These are phyloP conservation scores for Diaporthe sp. DNA, from an alignment of 2,329 filamentous ascomycete genomes.

Conservation along the genomic window DNA sequence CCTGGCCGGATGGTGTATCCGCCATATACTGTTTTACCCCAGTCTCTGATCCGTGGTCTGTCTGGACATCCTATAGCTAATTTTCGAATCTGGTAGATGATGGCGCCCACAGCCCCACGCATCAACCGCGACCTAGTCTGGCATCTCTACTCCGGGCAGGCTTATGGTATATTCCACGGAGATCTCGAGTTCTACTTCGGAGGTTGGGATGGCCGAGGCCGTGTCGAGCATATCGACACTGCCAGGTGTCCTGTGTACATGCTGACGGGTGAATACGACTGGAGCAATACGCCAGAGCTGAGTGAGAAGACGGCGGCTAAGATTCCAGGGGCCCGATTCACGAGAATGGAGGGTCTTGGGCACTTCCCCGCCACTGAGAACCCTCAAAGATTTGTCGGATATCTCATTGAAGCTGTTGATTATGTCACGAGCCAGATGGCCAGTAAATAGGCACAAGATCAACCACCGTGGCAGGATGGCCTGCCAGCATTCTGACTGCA, in stretches of 20 bases:
- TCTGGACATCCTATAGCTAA: too few species aligned
- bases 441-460: too few species aligned
- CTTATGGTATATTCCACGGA: slow-evolving; percentile 62
- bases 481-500: too few species aligned
- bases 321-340: slow-evolving; percentile 28
- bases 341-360: slow-evolving; percentile 30
- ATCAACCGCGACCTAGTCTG: slow-evolving; percentile 59
- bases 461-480: too few species aligned
- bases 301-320: slow-evolving; percentile 31
- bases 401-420: neutral
- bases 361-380: slow-evolving; percentile 33
- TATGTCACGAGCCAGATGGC: too few species aligned
- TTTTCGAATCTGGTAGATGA: slow-evolving; percentile 44
- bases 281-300: slow-evolving; percentile 34
- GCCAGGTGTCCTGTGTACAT: slow-evolving; percentile 61
- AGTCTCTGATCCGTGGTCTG: too few species aligned
- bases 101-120: slow-evolving; percentile 55
- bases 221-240: slow-evolving; percentile 56
- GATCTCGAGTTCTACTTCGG: slow-evolving; percentile 63
- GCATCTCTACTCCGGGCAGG: slow-evolving; percentile 60
- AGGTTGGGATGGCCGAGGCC: slow-evolving; percentile 58
- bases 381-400: slow-evolving; percentile 22
- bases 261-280: slow-evolving; percentile 47
- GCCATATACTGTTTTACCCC: too few species aligned
- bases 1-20: too few species aligned